Evolutionary conservation across 805 yeast genomes (phyloP), one percentile per base, ranked within the genome.

Genomic region (Sungouiella thailandica): DNA sequence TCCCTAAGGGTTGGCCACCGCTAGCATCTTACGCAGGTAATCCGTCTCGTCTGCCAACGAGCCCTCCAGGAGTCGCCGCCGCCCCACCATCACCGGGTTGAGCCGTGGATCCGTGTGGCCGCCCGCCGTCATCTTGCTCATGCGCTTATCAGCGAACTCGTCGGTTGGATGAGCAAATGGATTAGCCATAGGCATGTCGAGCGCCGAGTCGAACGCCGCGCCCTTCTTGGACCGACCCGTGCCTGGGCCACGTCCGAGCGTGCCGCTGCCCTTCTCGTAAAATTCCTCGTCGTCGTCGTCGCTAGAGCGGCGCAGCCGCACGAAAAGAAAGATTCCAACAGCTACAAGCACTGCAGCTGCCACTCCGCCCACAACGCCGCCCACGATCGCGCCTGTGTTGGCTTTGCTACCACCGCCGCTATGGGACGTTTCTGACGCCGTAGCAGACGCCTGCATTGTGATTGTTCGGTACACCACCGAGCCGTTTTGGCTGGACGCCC

Each of bases 11-110:
- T 89, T 89, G 22, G 95, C 89, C 9, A 89, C 95, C 39, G 87
- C 80, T 29, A 89, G 66, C 13, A 85, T 78, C 62, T 86, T 86
- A 52, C 88, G 69, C 31, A 84, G 72, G 59, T 81, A 84, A 55
- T 85, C 93, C 4, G 85, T 77, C 41, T 83, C 94, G 55, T 87
- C 94, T 8, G 94, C 89, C 34, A 89, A 65, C 2, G 90, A 79
- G 4, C 96, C 96, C 49, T 84, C 90, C 49, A 88, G 78, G 41
- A 85, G 69, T 44, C 96, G 68, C 51, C 95, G 77, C 52, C 89
- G 76, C 24, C 94, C 95, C 57, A 83, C 64, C 82, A 83, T 78
- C 28, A 76, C 72, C 1, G 88, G 87, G 54, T 82, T 80, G 41
- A 82, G 60, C 37, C 88, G 67, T 31, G 83, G 87, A 55, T 77